Evolutionary conservation across 1,284 basidiomycete genomes (phyloP).

Genomic region (Malassezia equina): DNA sequence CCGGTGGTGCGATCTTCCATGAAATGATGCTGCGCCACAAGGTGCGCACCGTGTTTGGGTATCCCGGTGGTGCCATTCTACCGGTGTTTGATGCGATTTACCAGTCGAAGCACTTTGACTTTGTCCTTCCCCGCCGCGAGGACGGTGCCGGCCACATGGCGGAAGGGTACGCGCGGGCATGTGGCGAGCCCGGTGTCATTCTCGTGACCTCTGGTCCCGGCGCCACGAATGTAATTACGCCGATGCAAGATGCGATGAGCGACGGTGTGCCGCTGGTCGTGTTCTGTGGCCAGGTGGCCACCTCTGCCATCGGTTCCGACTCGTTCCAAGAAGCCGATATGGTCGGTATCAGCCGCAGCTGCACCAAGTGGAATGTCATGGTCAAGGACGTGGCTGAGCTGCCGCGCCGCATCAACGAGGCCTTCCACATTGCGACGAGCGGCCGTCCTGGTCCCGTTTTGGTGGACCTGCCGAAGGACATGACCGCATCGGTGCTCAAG

Average conservation of each 20-base stretch:
- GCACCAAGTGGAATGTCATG: constrained; percentile 99
- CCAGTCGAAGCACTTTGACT: constrained; percentile 89
- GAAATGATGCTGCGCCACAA: constrained; percentile 98
- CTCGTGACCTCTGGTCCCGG: constrained; percentile 96
- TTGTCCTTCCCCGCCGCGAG: constrained; percentile 89
- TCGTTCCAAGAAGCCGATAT: constrained; percentile 97
- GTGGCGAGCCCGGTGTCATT: constrained; percentile 91
- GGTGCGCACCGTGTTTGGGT: constrained; percentile 94
- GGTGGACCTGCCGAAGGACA: constrained; percentile 93
- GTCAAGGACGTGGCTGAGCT: constrained; percentile 93
- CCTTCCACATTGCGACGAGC: constrained; percentile 96
- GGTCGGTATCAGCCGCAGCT: constrained; percentile 86
- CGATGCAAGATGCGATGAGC: constrained; percentile 92
- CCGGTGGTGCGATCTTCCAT: constrained; percentile 94
- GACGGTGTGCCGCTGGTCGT: constrained; percentile 92
- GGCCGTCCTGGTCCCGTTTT: constrained; percentile 93
- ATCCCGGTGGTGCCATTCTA: constrained; percentile 92
- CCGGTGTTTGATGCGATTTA: constrained; percentile 99
- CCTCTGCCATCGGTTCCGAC: constrained; percentile 91
- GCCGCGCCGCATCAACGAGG: constrained; percentile 91
- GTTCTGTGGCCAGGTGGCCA: constrained; percentile 94
- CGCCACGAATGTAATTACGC: constrained; percentile 92
- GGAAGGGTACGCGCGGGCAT: constrained; percentile 93
- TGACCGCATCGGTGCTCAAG: constrained; percentile 81
- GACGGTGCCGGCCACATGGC: constrained; percentile 99